Conservation (phyloP, 257 asterid genomes). For the Primulina eburnea region DNA sequence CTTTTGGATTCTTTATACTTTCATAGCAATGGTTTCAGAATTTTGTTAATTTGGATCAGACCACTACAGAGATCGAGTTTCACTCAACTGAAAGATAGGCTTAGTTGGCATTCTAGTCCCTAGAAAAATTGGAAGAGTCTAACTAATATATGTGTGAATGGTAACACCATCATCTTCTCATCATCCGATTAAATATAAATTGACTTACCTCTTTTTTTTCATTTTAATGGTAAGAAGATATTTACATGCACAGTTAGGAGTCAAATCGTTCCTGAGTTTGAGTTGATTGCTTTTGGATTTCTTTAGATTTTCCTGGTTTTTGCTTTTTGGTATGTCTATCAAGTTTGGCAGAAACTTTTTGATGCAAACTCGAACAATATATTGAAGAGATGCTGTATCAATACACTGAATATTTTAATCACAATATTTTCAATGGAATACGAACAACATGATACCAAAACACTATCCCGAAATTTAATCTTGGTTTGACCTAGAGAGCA, state of each 20-base stretch:
- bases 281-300: neutral
- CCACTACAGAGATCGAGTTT: neutral
- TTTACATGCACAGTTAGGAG: neutral
- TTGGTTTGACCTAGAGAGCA: too few species aligned
- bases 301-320: neutral
- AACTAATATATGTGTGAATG: neutral
- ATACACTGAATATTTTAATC: neutral
- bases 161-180: neutral
- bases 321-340: neutral
- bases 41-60: conserved; percentile 2
- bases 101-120: neutral
- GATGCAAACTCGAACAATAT: neutral
- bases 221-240: neutral
- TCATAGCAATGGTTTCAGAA: neutral
- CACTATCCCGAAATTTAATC: too few species aligned
- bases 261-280: neutral
- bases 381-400: neutral
- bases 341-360: neutral
- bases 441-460: too few species aligned
- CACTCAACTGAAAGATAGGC: neutral
- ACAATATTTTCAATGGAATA: neutral
- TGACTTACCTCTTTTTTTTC: neutral
- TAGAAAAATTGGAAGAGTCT: too few species aligned
- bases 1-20: neutral
- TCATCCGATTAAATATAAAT: neutral